These are phyloP conservation scores for Leishmania lainsoni DNA, from an alignment of 208 protist species.

Conservation along the genomic window DNA sequence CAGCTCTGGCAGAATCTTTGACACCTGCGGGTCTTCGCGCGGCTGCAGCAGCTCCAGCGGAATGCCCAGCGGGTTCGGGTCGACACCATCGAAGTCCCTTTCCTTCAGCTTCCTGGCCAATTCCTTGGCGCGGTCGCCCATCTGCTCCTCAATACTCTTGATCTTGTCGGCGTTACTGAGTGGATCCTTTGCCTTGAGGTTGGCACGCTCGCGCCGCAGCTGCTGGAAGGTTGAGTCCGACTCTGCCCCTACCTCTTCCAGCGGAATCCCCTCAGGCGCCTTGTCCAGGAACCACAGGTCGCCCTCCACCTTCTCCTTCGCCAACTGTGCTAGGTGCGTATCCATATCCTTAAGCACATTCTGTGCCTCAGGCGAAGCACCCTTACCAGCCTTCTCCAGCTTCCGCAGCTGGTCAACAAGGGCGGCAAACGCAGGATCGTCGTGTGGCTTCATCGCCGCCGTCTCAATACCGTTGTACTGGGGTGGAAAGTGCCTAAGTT, in stretches of 20 bases:
- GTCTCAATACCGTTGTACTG: conserved; percentile 64
- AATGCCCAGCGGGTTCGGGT: conserved; percentile 55
- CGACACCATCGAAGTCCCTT: conserved; percentile 63
- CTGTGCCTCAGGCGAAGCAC: conserved; percentile 31
- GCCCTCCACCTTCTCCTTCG: conserved; percentile 62
- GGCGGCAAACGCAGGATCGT: conserved; percentile 58
- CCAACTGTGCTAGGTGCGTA: conserved; percentile 42
- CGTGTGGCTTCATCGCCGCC: conserved; percentile 54
- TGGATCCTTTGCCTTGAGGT: conserved; percentile 65
- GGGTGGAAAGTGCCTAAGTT: conserved; percentile 51
- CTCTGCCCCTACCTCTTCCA: conserved; percentile 59
- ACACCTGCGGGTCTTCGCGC: conserved; percentile 55
- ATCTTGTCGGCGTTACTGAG: conserved; percentile 56
- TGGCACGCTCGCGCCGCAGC: conserved; percentile 53
- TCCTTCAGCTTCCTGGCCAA: conserved; percentile 48
- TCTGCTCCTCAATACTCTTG: conserved; percentile 55
- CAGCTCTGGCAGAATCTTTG: conserved; percentile 61
- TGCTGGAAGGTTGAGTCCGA: conserved; percentile 44
- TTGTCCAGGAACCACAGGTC: conserved; percentile 78
- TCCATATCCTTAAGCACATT: conserved; percentile 54
- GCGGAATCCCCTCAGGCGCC: conserved; percentile 65
- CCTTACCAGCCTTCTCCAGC: conserved; percentile 39
- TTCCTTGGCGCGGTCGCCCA: conserved; percentile 67
- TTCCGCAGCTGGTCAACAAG: conserved; percentile 58
- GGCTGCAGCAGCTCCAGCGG: conserved; percentile 61